These are phyloP conservation scores for Colletotrichum melonis DNA, from an alignment of 2,329 filamentous ascomycete genomes.

Conservation along the genomic window DNA sequence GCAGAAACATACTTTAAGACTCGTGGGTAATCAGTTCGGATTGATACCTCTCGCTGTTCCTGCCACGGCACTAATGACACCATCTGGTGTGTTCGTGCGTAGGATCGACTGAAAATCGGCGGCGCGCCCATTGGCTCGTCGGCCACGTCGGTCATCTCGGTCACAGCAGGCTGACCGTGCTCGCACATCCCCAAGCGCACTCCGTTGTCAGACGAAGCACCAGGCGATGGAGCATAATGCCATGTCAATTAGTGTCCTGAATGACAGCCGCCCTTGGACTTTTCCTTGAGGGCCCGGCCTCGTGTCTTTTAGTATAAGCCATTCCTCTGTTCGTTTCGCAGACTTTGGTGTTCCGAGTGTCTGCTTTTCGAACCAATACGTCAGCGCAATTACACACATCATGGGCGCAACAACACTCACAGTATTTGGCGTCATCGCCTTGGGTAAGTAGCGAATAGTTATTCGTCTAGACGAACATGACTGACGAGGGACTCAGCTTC, in stretches of 20 bases:
- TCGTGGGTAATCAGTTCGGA: slow-evolving; percentile 9
- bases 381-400: neutral
- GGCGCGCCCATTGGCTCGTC: slow-evolving; percentile 25
- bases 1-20: neutral
- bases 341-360: neutral
- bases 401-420: slow-evolving; percentile 18
- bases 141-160: slow-evolving; percentile 32
- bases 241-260: slow-evolving; percentile 19
- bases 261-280: slow-evolving; percentile 10
- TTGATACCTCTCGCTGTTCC: neutral
- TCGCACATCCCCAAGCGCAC: slow-evolving; percentile 35
- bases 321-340: neutral
- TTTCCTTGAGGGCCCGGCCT: neutral
- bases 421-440: slow-evolving; percentile 14
- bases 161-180: slow-evolving; percentile 24
- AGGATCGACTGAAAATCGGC: slow-evolving; percentile 31
- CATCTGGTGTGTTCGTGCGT: slow-evolving; percentile 9
- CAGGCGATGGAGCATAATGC: neutral
- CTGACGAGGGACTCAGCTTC: slow-evolving; percentile 9
- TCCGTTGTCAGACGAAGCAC: slow-evolving; percentile 21
- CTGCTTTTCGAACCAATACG: neutral
- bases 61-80: slow-evolving; percentile 23
- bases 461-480: neutral
- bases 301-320: slow-evolving; percentile 3
- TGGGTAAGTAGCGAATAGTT: neutral